Evolutionary conservation across 768 basidiomycete species (phyloP).

Genomic region (Hypholoma fasciculare): DNA sequence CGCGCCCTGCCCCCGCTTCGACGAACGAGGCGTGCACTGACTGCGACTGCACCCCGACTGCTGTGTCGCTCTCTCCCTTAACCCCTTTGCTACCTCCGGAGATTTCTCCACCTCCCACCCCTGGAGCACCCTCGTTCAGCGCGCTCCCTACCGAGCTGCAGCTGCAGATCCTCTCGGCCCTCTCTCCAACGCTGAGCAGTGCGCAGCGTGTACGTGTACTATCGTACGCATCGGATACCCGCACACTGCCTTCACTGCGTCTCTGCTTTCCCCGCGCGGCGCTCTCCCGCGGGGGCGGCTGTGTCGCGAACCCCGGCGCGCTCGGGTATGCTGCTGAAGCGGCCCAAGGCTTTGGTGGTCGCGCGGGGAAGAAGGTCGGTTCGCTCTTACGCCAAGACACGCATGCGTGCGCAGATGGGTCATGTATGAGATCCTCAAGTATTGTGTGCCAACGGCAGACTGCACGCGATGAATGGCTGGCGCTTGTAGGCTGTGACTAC

Average conservation of each 20-base stretch:
- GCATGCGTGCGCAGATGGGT: not conserved
- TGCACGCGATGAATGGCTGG: conserved; percentile 7
- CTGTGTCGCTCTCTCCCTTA: not conserved
- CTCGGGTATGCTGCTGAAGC: not conserved
- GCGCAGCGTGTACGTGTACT: conserved; percentile 17
- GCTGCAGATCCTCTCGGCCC: conserved; percentile 14
- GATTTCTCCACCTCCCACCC: not conserved
- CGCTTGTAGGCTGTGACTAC: conserved; percentile 9
- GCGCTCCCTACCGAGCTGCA: conserved; percentile 19
- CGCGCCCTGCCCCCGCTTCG: not conserved
- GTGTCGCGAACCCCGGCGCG: conserved; percentile 7
- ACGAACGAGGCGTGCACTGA: not conserved
- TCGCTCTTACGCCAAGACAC: not conserved
- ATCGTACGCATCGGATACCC: conserved; percentile 12
- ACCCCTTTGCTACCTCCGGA: not conserved
- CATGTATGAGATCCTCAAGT: not conserved
- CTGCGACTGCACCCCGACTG: conserved; percentile 5
- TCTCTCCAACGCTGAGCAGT: conserved; percentile 14
- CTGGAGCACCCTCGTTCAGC: not conserved
- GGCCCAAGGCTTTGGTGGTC: not conserved
- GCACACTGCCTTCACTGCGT: conserved; percentile 14
- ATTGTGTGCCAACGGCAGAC: conserved; percentile 6
- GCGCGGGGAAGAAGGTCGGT: conserved; percentile 2
- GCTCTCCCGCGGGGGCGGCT: not conserved
- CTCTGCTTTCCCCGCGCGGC: conserved; percentile 10